Base-by-base conservation (phyloP, 2,329 filamentous ascomycete genomes). In the Ascochyta fabae region DNA sequence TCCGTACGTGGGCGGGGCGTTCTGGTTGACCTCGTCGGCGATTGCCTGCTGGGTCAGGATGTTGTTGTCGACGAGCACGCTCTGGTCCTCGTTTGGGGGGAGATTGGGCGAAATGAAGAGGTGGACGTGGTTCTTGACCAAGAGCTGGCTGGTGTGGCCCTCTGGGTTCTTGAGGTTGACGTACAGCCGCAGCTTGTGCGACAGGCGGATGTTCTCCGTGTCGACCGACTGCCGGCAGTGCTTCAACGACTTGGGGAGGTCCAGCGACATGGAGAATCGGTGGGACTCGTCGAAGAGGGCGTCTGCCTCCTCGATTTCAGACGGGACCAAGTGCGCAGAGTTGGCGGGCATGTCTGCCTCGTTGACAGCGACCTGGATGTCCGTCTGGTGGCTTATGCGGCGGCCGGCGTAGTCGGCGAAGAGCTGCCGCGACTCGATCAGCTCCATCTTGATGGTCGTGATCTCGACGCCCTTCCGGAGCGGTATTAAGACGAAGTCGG, bases 51-150 rank as follows among this genome's bases (percentile, higher is more conserved):
- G 64, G 8, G 59, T 64, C 27, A 75, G 74, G 19, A 75, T 49
- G 48, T 61, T 61, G 56, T 79, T 72, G 64, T 81, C 76, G 56
- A 76, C 69, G 2, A 68, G 56, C 2, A 98, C 83, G 66, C 90
- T 88, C 66, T 96, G 95, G 57, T 94, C 86, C 48, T 96, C 92
- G 67, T 95, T 91, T 34, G 97, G 85, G 0, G 92, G 89, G 67
- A 96, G 87, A 70, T 95, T 95, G 0, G 95, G 94, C 5, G 95
- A 99, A 64, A 98, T 97, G 77, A 96, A 97, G 35, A 99, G 88
- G 50, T 92, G 92, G 15, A 98, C 85, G 1, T 95, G 93, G 29
- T 98, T 85, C 38, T 92, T 95, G 42, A 94, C 94, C 48, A 94
- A 89, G 48, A 97, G 85, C 87, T 98, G 94, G 52, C 93, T 97